These are phyloP conservation scores for Phytophthora vignae DNA, from an alignment of 352 stramenopile genomes.

Conservation along the genomic window DNA sequence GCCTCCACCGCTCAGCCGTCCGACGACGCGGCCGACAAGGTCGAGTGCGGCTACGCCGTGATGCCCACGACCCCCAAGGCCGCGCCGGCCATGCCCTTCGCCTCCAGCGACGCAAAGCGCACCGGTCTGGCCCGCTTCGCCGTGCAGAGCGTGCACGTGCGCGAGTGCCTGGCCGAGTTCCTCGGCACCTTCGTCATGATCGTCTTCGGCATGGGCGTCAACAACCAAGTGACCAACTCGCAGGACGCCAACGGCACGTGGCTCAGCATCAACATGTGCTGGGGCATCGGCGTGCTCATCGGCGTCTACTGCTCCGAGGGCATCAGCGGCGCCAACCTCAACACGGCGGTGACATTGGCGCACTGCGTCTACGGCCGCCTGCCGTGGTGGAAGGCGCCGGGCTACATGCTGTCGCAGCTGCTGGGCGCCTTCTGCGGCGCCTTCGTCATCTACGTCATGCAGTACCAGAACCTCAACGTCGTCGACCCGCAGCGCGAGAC, in stretches of 20 bases:
- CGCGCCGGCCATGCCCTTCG: not conserved
- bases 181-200: conserved; percentile 56
- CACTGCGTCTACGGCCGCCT: conserved; percentile 45
- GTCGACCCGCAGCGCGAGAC: conserved; percentile 46
- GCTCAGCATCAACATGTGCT: conserved; percentile 62
- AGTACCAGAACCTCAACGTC: conserved; percentile 53
- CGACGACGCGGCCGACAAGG: conserved; percentile 16
- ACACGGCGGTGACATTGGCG: conserved; percentile 58
- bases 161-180: conserved; percentile 57
- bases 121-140: conserved; percentile 15
- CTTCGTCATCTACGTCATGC: conserved; percentile 47
- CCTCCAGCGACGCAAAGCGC: conserved; percentile 28
- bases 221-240: conserved; percentile 63
- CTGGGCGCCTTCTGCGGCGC: conserved; percentile 47
- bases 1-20: not conserved
- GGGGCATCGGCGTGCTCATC: conserved; percentile 59
- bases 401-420: conserved; percentile 52
- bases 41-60: conserved; percentile 11
- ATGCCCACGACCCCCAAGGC: conserved; percentile 26
- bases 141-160: conserved; percentile 39
- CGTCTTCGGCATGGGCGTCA: conserved; percentile 62
- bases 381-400: conserved; percentile 52
- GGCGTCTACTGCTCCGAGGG: conserved; percentile 55
- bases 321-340: conserved; percentile 58
- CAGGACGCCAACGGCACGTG: conserved; percentile 54